Conservation (phyloP, 345 rosid genomes). For the Salix arbutifolia region DNA sequence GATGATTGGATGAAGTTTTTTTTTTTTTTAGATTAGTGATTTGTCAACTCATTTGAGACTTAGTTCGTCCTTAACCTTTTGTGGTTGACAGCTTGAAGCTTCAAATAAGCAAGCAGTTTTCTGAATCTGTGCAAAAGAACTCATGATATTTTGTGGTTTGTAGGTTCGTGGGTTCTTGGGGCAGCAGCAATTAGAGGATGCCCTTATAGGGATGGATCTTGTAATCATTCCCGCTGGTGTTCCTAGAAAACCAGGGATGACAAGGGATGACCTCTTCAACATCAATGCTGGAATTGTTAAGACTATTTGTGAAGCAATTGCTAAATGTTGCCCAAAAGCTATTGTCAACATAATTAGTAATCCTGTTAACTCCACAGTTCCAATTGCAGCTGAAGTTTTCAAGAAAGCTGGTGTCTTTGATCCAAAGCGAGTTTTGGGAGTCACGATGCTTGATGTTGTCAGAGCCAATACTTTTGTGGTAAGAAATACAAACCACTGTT, state of each 20-base stretch:
- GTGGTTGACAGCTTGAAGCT: background rate
- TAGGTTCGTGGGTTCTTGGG: conserved; percentile 96
- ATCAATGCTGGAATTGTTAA: conserved; percentile 93
- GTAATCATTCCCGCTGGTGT: conserved; percentile 94
- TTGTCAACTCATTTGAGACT: too few species aligned
- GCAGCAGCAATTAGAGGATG: conserved; percentile 73
- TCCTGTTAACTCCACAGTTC: conserved; percentile 94
- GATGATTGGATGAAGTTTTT: too few species aligned
- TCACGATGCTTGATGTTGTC: conserved; percentile 94
- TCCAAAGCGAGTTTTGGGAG: conserved; percentile 85
- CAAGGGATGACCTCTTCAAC: conserved; percentile 94
- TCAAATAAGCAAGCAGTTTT: background rate
- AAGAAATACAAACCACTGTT: conserved; percentile 13
- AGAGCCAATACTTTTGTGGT: conserved; percentile 99
- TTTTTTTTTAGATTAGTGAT: too few species aligned
- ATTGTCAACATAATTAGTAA: conserved; percentile 85
- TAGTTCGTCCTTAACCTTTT: too few species aligned
- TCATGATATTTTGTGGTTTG: background rate
- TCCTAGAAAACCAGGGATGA: conserved; percentile 99
- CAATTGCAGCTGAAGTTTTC: conserved; percentile 90
- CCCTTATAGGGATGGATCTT: conserved; percentile 88
- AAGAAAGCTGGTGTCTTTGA: conserved; percentile 85
- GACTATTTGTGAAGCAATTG: conserved; percentile 83
- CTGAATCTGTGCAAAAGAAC: background rate
- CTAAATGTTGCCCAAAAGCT: conserved; percentile 78